phyloP scores from a whole-genome alignment of 441 rosid genomes.

The Euphorbia neoarborescens region DNA sequence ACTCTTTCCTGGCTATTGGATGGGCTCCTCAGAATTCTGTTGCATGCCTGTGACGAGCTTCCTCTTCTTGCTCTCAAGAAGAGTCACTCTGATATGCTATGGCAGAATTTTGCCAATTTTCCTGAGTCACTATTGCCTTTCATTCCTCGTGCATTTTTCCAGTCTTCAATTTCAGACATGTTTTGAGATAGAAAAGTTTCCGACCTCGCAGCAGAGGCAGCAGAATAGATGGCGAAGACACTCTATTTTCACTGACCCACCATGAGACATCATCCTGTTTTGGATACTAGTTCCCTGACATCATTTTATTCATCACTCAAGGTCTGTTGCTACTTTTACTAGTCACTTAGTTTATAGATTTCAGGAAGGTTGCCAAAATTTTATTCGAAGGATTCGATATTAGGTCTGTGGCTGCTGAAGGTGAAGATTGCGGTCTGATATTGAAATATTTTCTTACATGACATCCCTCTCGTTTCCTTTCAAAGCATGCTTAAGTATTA shows the following conservation, averaged over 20 bases:
- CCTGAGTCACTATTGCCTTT: constrained; percentile 56
- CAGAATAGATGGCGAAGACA: constrained; percentile 56
- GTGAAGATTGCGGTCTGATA: constrained; percentile 19
- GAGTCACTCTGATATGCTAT: constrained; percentile 61
- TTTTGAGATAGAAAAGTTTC: constrained; percentile 56
- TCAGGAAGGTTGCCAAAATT: constrained; percentile 40
- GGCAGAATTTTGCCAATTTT: constrained; percentile 60
- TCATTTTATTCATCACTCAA: constrained; percentile 62
- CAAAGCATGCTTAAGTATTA: neutral
- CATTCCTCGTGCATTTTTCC: constrained; percentile 67
- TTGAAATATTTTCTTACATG: constrained; percentile 32
- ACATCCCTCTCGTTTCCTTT: constrained; percentile 24
- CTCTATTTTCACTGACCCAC: constrained; percentile 59
- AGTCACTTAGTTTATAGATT: constrained; percentile 61
- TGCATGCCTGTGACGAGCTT: constrained; percentile 51
- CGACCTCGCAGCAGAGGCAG: constrained; percentile 57
- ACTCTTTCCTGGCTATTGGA: constrained; percentile 49
- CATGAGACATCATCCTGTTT: constrained; percentile 79
- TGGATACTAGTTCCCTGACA: constrained; percentile 85
- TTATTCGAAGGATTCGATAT: constrained; percentile 32
- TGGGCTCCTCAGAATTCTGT: constrained; percentile 51
- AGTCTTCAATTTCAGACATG: constrained; percentile 63
- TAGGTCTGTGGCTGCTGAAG: constrained; percentile 26
- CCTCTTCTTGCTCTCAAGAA: constrained; percentile 62
- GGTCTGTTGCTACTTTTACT: constrained; percentile 83